Evolutionary conservation across 352 stramenopile species (phyloP).

Genomic region (Phytophthora brassicae): DNA sequence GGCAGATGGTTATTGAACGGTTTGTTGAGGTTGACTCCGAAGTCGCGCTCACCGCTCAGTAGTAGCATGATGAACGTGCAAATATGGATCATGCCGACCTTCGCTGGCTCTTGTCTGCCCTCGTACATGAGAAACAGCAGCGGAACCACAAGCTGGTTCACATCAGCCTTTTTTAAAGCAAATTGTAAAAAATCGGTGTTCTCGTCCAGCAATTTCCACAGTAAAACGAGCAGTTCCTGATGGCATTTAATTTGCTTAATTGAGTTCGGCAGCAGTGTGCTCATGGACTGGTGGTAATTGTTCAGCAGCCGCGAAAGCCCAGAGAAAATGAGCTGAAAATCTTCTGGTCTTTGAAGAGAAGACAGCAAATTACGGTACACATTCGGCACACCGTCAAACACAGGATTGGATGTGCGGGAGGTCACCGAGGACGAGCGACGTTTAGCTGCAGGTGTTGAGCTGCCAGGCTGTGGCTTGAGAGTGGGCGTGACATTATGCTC

Average conservation of each 20-base stretch:
- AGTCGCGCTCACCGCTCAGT: slow-evolving; percentile 95
- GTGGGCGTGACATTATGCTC: slow-evolving; percentile 45
- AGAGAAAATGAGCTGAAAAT: slow-evolving; percentile 93
- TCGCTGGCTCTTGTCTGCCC: slow-evolving; percentile 91
- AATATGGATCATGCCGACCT: slow-evolving; percentile 97
- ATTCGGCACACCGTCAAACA: slow-evolving; percentile 51
- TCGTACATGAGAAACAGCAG: slow-evolving; percentile 93
- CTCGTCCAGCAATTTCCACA: slow-evolving; percentile 98
- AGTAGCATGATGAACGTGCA: slow-evolving; percentile 98
- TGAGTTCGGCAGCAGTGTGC: slow-evolving; percentile 92
- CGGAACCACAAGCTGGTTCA: slow-evolving; percentile 89
- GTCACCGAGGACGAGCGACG: slow-evolving; percentile 29
- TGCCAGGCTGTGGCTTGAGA: slow-evolving; percentile 53
- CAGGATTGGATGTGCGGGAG: slow-evolving; percentile 34
- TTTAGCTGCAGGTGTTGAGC: slow-evolving; percentile 36
- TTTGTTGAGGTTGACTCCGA: slow-evolving; percentile 98
- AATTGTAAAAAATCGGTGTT: slow-evolving; percentile 96
- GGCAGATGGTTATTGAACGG: slow-evolving; percentile 94
- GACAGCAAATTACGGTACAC: slow-evolving; percentile 70
- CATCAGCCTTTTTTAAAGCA: slow-evolving; percentile 93
- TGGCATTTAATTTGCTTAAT: slow-evolving; percentile 95
- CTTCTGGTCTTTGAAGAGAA: slow-evolving; percentile 72
- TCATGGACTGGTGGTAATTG: slow-evolving; percentile 95
- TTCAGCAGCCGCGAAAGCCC: slow-evolving; percentile 96
- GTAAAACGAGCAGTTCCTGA: slow-evolving; percentile 96